Evolutionary conservation across 2,329 filamentous ascomycete species (phyloP), one percentile per base, ranked within the genome.

Genomic region (Claviceps pazoutovae): DNA sequence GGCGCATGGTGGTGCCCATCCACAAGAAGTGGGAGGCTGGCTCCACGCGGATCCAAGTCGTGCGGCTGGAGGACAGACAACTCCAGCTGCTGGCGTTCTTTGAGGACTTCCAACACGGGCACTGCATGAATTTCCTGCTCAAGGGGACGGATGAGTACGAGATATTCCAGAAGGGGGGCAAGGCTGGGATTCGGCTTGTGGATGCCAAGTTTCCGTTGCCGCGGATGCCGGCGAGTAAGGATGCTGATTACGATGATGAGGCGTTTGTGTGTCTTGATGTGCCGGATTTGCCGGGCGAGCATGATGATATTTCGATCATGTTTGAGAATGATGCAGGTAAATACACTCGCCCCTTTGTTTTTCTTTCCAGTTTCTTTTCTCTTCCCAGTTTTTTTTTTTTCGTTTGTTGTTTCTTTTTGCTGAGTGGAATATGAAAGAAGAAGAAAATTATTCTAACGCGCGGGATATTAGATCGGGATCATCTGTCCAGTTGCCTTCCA

Each of bases 1-100:
- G 87, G 48, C 80, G 87, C 57, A 93, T 90, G 84, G 87, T 95
- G 13, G 88, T 95, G 16, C 88, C 88, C 0, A 91, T 95, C 57
- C 86, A 94, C 71, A 95, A 95, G 70, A 93, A 93, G 66, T 94
- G 88, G 87, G 88, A 94, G 62, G 86, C 89, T 2, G 80, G 76
- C n/a, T 77, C 76, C 39, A 87, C 87, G 8, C 81, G 90, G 38
- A 73, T 95, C 7, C 89, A 95, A 64, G 74, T 95, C 39, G 80
- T 95, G 38, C 62, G 60, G 51, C 75, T 81, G 57, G 83, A 84
- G 57, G 86, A 89, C 56, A 86, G 82, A 60, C 78, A 85, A 14
- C 68, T 86, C 21, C 88, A 95, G 64, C 71, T 96, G 34, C 70
- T 94, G 21, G 88, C 83, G 3, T 96, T 95, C 69, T 93, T 95